Evolutionary conservation across 1,284 basidiomycete species (phyloP).

Genomic region (Salmacisia buchloeana): DNA sequence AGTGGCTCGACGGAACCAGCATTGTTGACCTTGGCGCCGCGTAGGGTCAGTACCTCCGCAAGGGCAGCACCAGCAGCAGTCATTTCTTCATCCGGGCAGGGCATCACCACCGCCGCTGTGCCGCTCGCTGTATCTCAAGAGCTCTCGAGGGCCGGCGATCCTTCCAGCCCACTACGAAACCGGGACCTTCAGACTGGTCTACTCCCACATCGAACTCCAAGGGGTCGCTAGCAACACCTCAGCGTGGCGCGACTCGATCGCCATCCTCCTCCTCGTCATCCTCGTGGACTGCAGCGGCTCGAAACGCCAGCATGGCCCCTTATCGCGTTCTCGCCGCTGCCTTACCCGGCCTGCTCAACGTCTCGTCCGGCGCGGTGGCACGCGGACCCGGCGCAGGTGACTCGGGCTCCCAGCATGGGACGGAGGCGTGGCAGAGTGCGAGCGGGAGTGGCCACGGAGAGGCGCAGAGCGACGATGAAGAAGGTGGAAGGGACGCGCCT

Average conservation of each 20-base stretch:
- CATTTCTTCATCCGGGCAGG: no score
- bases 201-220: background rate
- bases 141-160: no score
- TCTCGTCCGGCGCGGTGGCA: background rate
- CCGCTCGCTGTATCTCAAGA: no score
- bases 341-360: background rate
- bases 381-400: background rate
- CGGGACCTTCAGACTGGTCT: no score
- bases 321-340: constrained; percentile 2
- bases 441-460: no score
- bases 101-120: no score
- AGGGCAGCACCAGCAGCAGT: no score
- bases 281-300: background rate
- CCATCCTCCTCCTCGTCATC: background rate
- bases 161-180: no score
- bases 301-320: background rate
- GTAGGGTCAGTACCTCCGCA: no score
- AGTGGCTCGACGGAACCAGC: no score
- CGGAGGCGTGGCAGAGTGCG: background rate
- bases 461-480: background rate
- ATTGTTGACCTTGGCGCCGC: no score
- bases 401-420: background rate
- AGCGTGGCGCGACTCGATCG: no score
- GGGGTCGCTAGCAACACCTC: background rate
- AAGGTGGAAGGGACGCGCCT: background rate